A percentile compares a stretch with the other conserved stretches of the same genome.
phyloP scores from a whole-genome alignment of 2,329 filamentous ascomycete genomes.

The Intubia oerlemansii region DNA sequence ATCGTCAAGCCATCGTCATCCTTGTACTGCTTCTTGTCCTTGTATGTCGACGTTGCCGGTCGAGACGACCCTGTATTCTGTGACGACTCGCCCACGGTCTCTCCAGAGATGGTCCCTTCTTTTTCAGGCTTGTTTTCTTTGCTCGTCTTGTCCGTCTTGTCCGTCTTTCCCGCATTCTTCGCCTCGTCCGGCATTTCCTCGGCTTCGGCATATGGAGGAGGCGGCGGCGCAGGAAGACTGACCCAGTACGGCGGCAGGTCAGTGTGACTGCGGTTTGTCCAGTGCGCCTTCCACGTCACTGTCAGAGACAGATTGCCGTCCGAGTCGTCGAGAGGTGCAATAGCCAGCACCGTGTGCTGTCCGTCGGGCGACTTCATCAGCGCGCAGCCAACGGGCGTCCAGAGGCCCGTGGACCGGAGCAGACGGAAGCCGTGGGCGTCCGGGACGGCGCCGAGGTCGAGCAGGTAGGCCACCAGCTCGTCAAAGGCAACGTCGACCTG shows the following conservation, averaged over 20 bases:
- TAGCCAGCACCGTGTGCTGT: conserved; percentile 24
- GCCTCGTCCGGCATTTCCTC: neutral
- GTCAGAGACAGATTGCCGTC: conserved; percentile 37
- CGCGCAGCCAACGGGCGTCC: conserved; percentile 36
- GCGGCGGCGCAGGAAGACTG: conserved; percentile 18
- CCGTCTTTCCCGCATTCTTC: neutral
- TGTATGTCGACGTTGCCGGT: neutral
- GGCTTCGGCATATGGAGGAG: no score
- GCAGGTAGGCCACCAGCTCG: conserved; percentile 36
- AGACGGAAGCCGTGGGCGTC: conserved; percentile 36
- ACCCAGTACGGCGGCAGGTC: conserved; percentile 40
- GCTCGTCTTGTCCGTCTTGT: neutral
- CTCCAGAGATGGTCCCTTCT: no score
- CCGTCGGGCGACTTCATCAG: conserved; percentile 31
- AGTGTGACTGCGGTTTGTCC: conserved; percentile 28
- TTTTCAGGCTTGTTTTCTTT: no score
- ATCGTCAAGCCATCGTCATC: conserved; percentile 9
- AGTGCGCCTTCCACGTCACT: conserved; percentile 31
- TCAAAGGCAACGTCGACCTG: conserved; percentile 33
- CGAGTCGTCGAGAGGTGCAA: conserved; percentile 35
- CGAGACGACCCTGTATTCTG: neutral
- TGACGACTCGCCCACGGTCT: neutral
- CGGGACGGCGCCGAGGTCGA: conserved; percentile 41
- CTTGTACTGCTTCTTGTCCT: conserved; percentile 6
- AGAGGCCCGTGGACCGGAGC: conserved; percentile 32